A percentile compares a stretch with the other conserved stretches of the same genome.
phyloP scores from a whole-genome alignment of 2,329 filamentous ascomycete genomes.

The Alternaria sp. region DNA sequence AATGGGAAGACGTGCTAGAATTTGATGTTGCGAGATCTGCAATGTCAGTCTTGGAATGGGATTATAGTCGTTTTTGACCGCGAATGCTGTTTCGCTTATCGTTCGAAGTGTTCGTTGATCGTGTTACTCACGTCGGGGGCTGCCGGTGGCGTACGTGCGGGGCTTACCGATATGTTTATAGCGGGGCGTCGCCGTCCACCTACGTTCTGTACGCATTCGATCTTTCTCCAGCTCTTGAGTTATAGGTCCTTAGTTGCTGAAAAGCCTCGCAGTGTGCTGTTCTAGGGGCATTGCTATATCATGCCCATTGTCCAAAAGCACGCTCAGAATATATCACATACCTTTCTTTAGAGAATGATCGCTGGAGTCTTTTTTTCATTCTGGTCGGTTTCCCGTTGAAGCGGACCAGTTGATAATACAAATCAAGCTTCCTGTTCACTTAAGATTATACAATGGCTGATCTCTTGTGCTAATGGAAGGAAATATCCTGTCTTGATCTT shows the following conservation, averaged over 20 bases:
- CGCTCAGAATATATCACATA: background rate
- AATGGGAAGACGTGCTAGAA: background rate
- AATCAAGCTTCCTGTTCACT: background rate
- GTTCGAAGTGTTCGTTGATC: background rate
- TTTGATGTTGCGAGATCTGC: background rate
- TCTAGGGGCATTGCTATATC: background rate
- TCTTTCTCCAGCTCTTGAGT: background rate
- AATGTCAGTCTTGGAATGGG: background rate
- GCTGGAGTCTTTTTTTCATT: background rate
- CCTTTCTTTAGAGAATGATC: background rate
- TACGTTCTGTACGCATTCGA: background rate
- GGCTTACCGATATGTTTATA: conserved; percentile 5
- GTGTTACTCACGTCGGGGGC: conserved; percentile 3
- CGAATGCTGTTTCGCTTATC: background rate
- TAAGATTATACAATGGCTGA: background rate
- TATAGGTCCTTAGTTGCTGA: background rate
- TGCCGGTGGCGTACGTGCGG: conserved; percentile 12
- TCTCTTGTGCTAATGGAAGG: background rate
- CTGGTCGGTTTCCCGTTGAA: background rate
- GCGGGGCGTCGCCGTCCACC: conserved; percentile 3
- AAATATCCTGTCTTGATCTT: background rate
- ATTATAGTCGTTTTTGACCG: background rate
- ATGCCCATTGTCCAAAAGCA: background rate
- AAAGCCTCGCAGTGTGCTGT: background rate
- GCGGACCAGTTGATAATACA: background rate